Base-by-base conservation (phyloP, 1,139 yeast genomes). In the Scheffersomyces segobiensis region DNA sequence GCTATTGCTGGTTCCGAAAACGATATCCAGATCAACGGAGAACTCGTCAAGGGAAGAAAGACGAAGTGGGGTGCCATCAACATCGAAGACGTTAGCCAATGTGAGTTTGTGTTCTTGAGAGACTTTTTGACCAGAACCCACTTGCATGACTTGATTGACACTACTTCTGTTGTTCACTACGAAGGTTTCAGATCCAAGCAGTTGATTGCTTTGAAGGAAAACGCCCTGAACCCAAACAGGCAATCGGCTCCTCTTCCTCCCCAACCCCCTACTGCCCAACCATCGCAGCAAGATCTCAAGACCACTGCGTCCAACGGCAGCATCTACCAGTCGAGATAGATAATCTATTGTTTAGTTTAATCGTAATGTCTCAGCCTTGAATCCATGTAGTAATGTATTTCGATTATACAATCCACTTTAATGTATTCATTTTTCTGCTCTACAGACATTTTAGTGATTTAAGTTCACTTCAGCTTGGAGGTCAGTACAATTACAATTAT, bases 51-150 rank as follows among this genome's bases (percentile, higher is more conserved):
- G 68, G 98, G 97, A 54, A 88, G 99, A 79, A 87, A 89, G 76
- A 92, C 96, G 59, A 87, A 89, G 71, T 95, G 98, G 97, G 98
- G 98, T 53, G 83, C 88, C 26, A 88, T 92, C 64, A 89, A 93
- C 73, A 91, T 95, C 59, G 98, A 93, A 76, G 97, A 95, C 75
- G 93, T 92, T 59, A 86, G 87, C 61, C 98, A 95, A 75, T 93
- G 98, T 77, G 99, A 95, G 78, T 95, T 95, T 80, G 91, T 92
- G 55, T 92, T 91, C 68, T 85, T 95, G 71, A 86, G 98, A 76
- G 97, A 93, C 74, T 95, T 95, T 75, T 84, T 95, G 72, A 91
- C 97, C 57, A 87, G 98, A 78, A 93, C 98, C 39, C 98, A 95
- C 74, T 82, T 95, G 69, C 98, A 93, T 76, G 99, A 95, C 74